Evolutionary conservation across 495 filamentous ascomycete species (phyloP).

Genomic region (Lophium mytilinum): DNA sequence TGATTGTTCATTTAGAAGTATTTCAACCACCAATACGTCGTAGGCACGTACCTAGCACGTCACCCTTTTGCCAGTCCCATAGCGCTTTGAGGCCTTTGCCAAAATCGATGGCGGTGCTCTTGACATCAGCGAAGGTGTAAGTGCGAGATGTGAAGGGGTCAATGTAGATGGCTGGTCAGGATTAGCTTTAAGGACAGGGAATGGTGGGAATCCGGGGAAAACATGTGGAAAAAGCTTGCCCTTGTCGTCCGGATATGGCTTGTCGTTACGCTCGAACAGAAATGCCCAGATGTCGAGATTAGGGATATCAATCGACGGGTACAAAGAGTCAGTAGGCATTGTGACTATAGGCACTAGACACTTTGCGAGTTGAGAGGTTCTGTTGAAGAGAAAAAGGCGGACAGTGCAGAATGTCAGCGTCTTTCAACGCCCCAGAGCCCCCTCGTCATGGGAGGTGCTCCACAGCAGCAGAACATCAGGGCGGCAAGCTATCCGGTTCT

Average conservation of each 20-base stretch:
- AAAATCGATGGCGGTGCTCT: slow-evolving; percentile 59
- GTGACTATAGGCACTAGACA: background rate
- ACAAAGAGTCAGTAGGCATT: slow-evolving; percentile 52
- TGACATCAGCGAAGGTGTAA: slow-evolving; percentile 67
- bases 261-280: slow-evolving; percentile 68
- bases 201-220: background rate
- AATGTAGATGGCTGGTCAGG: slow-evolving; percentile 62
- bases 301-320: slow-evolving; percentile 53
- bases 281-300: slow-evolving; percentile 62
- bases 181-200: background rate
- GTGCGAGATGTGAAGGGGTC: slow-evolving; percentile 65
- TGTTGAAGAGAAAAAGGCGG: background rate
- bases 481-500: too few species aligned
- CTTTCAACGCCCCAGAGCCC: too few species aligned
- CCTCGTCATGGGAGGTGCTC: too few species aligned
- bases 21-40: too few species aligned
- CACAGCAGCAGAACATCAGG: too few species aligned
- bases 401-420: background rate
- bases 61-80: slow-evolving; percentile 75
- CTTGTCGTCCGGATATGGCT: slow-evolving; percentile 58
- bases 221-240: slow-evolving; percentile 32
- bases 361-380: background rate
- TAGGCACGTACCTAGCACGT: slow-evolving; percentile 23
- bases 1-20: too few species aligned
- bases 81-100: slow-evolving; percentile 67